Base-by-base conservation (phyloP, 495 filamentous ascomycete species). In the Xylona heveae region DNA sequence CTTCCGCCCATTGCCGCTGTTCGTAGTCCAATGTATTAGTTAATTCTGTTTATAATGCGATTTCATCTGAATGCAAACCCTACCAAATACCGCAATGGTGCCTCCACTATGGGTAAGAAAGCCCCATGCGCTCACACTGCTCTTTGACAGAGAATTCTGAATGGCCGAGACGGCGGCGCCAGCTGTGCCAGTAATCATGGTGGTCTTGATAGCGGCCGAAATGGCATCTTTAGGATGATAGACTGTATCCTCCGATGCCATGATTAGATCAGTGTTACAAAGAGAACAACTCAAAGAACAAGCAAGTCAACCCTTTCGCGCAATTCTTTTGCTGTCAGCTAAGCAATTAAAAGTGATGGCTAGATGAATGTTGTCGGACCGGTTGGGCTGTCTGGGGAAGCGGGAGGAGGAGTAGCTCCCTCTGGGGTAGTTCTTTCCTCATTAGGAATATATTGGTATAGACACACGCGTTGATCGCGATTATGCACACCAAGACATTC, bases 211-310 rank as follows among this genome's bases (percentile, higher is more conserved):
- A 18, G 74, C 62, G 24, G 60, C 58, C 31, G 55, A 50, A 38
- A 95, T 54, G 38, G 84, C 73, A 68, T 94, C 84, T 47, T 74
- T 66, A 30, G 76, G 74, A 27, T 78, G 70, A 50, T 82, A 90
- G 39, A 30, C 27, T 19, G 44, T 44, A 37, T 64, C 55, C 19
- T 49, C 40, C 25, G 19, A 12, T n/a, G 35, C 20, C 35, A n/a
- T n/a, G n/a, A n/a, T n/a, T n/a, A n/a, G n/a, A n/a, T n/a, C n/a
- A n/a, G n/a, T n/a, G n/a, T n/a, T n/a, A n/a, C n/a, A n/a, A n/a
- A n/a, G n/a, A n/a, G n/a, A n/a, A n/a, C n/a, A n/a, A n/a, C n/a
- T n/a, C n/a, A n/a, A n/a, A n/a, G n/a, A n/a, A n/a, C n/a, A n/a
- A n/a, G n/a, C n/a, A n/a, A n/a, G n/a, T n/a, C n/a, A n/a, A n/a